Conservation (phyloP, 1,139 yeast species). For the Candida labiduridarum region DNA sequence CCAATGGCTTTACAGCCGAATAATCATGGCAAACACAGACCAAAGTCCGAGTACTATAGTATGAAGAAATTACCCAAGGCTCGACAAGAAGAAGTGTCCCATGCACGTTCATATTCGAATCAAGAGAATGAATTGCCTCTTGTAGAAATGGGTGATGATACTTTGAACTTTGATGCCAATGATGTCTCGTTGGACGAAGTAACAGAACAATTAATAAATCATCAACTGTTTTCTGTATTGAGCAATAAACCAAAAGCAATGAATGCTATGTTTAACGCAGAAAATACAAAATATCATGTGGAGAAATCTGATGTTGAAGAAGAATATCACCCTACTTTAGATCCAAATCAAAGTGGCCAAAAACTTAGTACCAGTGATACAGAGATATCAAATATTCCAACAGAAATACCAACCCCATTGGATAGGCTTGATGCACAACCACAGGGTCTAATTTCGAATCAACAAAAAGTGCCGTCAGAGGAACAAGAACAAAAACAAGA, state of each 20-base stretch:
- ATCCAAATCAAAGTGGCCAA: background rate
- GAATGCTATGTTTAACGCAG: background rate
- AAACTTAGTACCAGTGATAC: background rate
- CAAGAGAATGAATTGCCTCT: conserved; percentile 4
- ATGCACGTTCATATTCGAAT: background rate
- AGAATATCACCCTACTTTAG: background rate
- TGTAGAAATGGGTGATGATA: background rate
- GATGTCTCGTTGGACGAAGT: conserved; percentile 1
- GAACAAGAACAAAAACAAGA: background rate
- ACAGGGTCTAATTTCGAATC: background rate
- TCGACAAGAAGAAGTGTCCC: background rate
- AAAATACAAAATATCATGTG: background rate
- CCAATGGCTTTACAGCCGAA: conserved; percentile 16
- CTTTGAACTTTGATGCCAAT: background rate
- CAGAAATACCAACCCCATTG: background rate
- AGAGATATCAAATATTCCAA: background rate
- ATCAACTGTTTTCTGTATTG: background rate
- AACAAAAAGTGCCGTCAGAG: background rate
- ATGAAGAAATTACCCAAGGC: background rate
- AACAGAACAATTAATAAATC: background rate
- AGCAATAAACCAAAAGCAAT: background rate
- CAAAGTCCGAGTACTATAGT: background rate
- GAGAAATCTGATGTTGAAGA: background rate
- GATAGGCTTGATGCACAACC: background rate
- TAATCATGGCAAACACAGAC: background rate